Evolutionary conservation across 2,329 filamentous ascomycete species (phyloP).

Genomic region (Colletotrichum sp.): DNA sequence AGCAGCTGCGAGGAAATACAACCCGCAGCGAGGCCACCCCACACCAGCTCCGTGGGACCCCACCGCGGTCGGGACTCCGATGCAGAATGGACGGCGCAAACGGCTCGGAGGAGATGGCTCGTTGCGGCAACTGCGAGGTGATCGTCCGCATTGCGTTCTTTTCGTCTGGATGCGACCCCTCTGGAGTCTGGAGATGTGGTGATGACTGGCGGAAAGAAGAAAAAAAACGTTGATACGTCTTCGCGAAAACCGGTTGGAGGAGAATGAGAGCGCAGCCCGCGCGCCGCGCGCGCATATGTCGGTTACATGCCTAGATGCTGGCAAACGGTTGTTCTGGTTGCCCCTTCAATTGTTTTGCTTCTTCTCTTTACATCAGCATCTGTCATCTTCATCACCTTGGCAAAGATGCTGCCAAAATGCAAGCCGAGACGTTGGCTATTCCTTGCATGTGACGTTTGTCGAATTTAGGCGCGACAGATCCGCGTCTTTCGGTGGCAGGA

Average conservation of each 20-base stretch:
- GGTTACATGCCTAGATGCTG: background rate
- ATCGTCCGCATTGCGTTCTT: background rate
- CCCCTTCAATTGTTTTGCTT: background rate
- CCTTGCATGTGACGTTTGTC: background rate
- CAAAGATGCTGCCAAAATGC: background rate
- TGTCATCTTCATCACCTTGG: background rate
- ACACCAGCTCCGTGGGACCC: background rate
- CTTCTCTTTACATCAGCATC: constrained; percentile 17
- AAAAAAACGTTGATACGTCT: background rate
- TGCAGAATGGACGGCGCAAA: background rate
- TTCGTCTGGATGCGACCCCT: background rate
- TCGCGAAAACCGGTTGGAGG: background rate
- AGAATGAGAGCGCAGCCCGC: background rate
- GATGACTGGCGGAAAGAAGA: background rate
- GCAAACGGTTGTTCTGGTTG: background rate
- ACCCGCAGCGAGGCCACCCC: background rate
- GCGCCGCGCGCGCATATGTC: background rate
- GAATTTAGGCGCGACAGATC: constrained; percentile 9
- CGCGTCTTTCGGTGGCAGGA: background rate
- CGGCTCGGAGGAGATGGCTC: constrained; percentile 13
- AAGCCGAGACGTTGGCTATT: background rate
- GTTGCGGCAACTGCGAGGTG: constrained; percentile 6
- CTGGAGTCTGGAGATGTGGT: background rate
- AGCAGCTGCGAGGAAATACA: background rate
- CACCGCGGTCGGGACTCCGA: constrained; percentile 2